phyloP scores from a whole-genome alignment of 2,329 filamentous ascomycete genomes.

The Incumbomyces delicatus region DNA sequence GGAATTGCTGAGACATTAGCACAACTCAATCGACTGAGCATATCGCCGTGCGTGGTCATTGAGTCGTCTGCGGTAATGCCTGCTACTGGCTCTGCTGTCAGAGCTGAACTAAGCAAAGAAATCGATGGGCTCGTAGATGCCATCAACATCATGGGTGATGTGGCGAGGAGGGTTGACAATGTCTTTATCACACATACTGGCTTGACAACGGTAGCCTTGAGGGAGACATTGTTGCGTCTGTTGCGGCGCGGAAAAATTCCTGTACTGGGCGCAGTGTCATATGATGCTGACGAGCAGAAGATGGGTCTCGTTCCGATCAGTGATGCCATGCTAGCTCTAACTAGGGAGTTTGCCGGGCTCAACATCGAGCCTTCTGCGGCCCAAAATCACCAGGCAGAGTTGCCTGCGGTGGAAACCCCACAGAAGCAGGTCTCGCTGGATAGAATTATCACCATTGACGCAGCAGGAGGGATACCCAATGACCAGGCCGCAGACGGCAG shows the following conservation, averaged over 20 bases:
- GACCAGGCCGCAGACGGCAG: conserved; percentile 36
- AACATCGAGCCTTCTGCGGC: conserved; percentile 34
- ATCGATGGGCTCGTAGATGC: conserved; percentile 64
- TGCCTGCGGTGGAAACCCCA: conserved; percentile 27
- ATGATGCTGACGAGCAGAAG: conserved; percentile 41
- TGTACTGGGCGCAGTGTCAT: conserved; percentile 57
- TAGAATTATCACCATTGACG: conserved; percentile 79
- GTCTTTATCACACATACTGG: conserved; percentile 34
- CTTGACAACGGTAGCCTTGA: conserved; percentile 29
- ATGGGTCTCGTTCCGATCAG: conserved; percentile 43
- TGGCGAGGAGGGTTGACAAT: conserved; percentile 59
- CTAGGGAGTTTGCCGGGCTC: conserved; percentile 63
- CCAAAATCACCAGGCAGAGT: conserved; percentile 35
- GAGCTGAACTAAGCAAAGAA: conserved; percentile 49
- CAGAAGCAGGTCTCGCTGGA: conserved; percentile 54
- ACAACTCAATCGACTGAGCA: conserved; percentile 71
- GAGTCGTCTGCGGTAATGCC: conserved; percentile 36
- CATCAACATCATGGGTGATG: conserved; percentile 59
- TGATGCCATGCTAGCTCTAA: conserved; percentile 66
- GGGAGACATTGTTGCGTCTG: conserved; percentile 52
- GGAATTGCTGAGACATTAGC: conserved; percentile 76
- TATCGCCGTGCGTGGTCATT: conserved; percentile 72
- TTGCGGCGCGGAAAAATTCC: conserved; percentile 60
- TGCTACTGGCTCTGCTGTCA: conserved; percentile 11
- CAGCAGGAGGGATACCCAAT: conserved; percentile 68